Evolutionary conservation across 371 early-diverging fungal genomes (phyloP).

Genomic region (Lichtheimia ornata): DNA sequence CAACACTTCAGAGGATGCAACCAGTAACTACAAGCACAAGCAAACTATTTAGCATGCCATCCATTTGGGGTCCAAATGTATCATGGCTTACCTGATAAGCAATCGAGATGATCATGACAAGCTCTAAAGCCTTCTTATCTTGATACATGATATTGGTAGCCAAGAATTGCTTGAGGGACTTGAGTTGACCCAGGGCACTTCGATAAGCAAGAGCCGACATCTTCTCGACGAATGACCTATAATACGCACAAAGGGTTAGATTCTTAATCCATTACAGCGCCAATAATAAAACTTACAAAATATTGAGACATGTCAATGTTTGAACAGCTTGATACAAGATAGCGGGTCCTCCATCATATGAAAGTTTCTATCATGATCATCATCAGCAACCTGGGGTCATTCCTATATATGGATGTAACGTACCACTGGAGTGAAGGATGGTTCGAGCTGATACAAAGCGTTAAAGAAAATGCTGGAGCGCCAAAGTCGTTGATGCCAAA

Average conservation of each 20-base stretch:
- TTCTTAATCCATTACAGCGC: not conserved
- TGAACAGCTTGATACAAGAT: conserved; percentile 61
- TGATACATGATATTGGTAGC: conserved; percentile 27
- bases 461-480: conserved; percentile 38
- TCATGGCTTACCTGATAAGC: conserved; percentile 37
- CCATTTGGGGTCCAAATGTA: not conserved
- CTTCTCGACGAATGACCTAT: conserved; percentile 37
- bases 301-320: conserved; percentile 57
- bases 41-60: not conserved
- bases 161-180: conserved; percentile 30
- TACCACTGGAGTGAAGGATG: conserved; percentile 27
- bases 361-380: not conserved
- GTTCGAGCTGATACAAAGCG: conserved; percentile 26
- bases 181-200: conserved; percentile 30
- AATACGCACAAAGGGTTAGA: not conserved
- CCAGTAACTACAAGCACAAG: conserved; percentile 16
- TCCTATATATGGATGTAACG: not conserved
- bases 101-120: conserved; percentile 29
- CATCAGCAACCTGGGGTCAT: not conserved
- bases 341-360: conserved; percentile 45
- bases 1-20: conserved; percentile 20
- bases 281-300: conserved; percentile 37
- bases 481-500: conserved; percentile 45
- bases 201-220: conserved; percentile 44
- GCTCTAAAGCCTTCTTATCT: conserved; percentile 34